phyloP scores from a whole-genome alignment of 148 eudicot genomes.

The Rhododendron simsii region DNA sequence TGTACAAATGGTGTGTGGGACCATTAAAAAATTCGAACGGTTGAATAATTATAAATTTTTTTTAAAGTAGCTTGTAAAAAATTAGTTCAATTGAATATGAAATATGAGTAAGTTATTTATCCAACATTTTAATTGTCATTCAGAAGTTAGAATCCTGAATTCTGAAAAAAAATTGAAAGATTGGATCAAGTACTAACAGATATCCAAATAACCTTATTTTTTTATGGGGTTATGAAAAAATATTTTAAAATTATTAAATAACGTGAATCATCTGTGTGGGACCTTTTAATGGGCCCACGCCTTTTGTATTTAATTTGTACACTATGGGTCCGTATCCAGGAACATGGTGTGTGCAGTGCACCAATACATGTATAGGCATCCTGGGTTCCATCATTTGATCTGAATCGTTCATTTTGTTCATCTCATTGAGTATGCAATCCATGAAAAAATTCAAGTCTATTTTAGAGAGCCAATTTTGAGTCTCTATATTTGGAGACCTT shows the following conservation, averaged over 20 bases:
- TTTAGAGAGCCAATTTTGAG: too few relatives aligned
- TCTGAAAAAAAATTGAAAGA: too few relatives aligned
- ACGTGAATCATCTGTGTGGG: neutral
- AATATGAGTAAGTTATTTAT: too few relatives aligned
- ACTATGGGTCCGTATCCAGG: neutral
- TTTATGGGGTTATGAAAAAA: too few relatives aligned
- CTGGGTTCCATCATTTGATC: neutral
- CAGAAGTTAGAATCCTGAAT: neutral
- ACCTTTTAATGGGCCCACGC: too few relatives aligned
- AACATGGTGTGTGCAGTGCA: neutral
- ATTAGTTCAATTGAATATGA: neutral
- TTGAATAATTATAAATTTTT: too few relatives aligned
- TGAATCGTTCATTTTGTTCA: too few relatives aligned
- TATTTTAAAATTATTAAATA: too few relatives aligned
- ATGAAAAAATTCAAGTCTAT: too few relatives aligned
- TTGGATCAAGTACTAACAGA: neutral
- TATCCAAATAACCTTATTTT: neutral
- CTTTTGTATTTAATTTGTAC: neutral
- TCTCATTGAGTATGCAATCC: too few relatives aligned
- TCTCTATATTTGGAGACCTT: too few relatives aligned
- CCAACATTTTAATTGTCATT: neutral
- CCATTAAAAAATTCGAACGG: too few relatives aligned
- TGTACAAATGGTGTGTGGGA: neutral
- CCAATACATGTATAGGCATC: neutral
- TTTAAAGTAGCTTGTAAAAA: neutral